Percentiles rank a stretch among this genome's conserved stretches.
Evolutionary conservation across 2,329 filamentous ascomycete species (phyloP).

Genomic region (Lizonia empirigonia): DNA sequence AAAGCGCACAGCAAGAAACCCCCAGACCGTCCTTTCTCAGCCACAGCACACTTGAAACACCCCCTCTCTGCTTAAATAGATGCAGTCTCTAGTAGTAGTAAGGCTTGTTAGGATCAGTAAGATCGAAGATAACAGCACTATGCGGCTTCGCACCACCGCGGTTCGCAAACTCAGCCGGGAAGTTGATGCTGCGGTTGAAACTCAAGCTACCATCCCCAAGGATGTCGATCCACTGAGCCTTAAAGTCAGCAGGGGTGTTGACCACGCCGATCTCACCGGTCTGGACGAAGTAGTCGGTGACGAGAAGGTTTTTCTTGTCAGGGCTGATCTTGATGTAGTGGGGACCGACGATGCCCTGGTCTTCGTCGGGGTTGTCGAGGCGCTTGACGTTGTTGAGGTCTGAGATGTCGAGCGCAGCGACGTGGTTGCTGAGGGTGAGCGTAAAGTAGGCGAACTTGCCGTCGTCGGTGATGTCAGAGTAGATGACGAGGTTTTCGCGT

Average conservation of each 20-base stretch:
- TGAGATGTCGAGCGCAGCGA: conserved; percentile 66
- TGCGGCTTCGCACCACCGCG: conserved; percentile 65
- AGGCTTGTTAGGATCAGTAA: conserved; percentile 53
- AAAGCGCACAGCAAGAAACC: too few species aligned
- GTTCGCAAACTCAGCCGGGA: conserved; percentile 58
- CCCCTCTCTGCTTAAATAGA: neutral
- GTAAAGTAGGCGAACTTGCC: conserved; percentile 65
- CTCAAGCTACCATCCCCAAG: conserved; percentile 59
- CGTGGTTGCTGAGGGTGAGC: conserved; percentile 65
- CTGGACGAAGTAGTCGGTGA: conserved; percentile 71
- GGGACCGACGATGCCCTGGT: conserved; percentile 64
- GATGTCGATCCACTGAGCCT: conserved; percentile 66
- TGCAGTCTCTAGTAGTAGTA: conserved; percentile 16
- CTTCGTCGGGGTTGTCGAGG: conserved; percentile 64
- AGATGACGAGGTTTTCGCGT: conserved; percentile 63
- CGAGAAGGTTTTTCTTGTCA: conserved; percentile 67
- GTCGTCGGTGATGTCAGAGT: conserved; percentile 64
- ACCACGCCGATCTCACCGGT: conserved; percentile 65
- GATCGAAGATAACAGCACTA: conserved; percentile 62
- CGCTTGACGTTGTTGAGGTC: conserved; percentile 65
- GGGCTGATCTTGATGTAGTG: conserved; percentile 69
- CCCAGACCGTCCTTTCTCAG: too few species aligned
- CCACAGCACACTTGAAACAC: neutral
- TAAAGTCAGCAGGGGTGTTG: conserved; percentile 67
- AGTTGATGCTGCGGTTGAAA: conserved; percentile 67